A percentile compares a stretch with the other conserved stretches of the same genome.
Conservation (phyloP, 163 green algal genomes). For the Chlamydomonas reinhardtii region DNA sequence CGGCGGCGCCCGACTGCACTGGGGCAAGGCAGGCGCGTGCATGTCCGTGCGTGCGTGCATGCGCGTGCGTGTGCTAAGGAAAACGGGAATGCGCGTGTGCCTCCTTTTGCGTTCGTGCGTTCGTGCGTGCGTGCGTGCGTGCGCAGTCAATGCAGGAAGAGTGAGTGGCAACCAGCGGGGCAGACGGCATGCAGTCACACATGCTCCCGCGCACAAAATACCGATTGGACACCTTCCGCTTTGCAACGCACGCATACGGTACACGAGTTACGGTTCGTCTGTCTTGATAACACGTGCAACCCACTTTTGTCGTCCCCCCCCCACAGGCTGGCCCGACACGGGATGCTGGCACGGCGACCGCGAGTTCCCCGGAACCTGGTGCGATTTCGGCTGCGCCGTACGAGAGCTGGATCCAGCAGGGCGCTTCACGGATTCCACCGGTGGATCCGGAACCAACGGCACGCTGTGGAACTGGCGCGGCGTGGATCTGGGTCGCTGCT, state of each 20-base stretch:
- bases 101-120: no score
- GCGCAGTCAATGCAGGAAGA: no score
- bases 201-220: background rate
- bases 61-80: no score
- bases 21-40: conserved; percentile 78
- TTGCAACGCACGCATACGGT: no score
- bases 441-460: background rate
- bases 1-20: conserved; percentile 80
- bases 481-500: conserved; percentile 67
- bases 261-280: no score
- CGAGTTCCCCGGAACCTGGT: conserved; percentile 88
- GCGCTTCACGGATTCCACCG: background rate
- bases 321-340: conserved; percentile 1
- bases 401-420: conserved; percentile 82
- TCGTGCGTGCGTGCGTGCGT: no score
- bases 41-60: no score
- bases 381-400: conserved; percentile 94
- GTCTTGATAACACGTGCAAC: no score
- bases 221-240: background rate
- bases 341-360: conserved; percentile 85
- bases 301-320: no score
- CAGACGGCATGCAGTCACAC: no score
- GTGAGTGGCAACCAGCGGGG: no score
- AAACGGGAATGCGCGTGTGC: no score
- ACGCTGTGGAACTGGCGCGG: conserved; percentile 66